Evolutionary conservation across 2,329 filamentous ascomycete species (phyloP).

Genomic region (Verruconis gallopava): DNA sequence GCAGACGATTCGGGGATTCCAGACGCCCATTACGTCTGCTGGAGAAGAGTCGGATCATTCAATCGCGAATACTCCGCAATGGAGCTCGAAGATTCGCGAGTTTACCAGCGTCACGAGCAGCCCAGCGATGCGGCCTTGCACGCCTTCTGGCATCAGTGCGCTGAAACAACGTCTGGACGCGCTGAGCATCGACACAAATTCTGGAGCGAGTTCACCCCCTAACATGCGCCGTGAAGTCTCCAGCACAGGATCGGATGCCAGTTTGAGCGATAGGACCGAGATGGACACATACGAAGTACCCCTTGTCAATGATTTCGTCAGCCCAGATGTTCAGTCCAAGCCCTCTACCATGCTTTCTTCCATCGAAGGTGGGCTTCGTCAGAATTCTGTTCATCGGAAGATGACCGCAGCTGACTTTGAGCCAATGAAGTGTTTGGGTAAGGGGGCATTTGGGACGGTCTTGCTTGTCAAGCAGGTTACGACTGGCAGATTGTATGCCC

Average conservation of each 20-base stretch:
- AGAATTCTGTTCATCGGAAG: constrained; percentile 51
- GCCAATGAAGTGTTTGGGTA: constrained; percentile 80
- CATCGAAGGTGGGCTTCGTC: constrained; percentile 41
- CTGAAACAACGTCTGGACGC: constrained; percentile 72
- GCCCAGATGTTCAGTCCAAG: constrained; percentile 37
- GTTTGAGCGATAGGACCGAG: constrained; percentile 54
- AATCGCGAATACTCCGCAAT: constrained; percentile 27
- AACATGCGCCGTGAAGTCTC: constrained; percentile 28
- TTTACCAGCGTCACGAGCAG: constrained; percentile 39
- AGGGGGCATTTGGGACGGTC: constrained; percentile 92
- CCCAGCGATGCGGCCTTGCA: constrained; percentile 37
- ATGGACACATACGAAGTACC: constrained; percentile 74
- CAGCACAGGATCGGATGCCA: constrained; percentile 43
- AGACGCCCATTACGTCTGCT: constrained; percentile 38
- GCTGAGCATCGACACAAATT: constrained; percentile 48
- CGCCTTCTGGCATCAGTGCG: constrained; percentile 57
- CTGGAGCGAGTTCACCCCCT: constrained; percentile 12
- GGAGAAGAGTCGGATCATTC: constrained; percentile 44
- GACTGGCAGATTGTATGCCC: constrained; percentile 83
- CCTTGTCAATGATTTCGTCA: constrained; percentile 74
- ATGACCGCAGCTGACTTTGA: constrained; percentile 90
- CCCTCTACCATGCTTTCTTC: constrained; percentile 18
- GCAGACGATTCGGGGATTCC: constrained; percentile 34
- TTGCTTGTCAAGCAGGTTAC: constrained; percentile 78
- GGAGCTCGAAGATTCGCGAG: constrained; percentile 29